A percentile compares a stretch with the other conserved stretches of the same genome.
Evolutionary conservation across 192 early-diverging fungal genomes (phyloP).

Genomic region (Nowakowskiella sp.): DNA sequence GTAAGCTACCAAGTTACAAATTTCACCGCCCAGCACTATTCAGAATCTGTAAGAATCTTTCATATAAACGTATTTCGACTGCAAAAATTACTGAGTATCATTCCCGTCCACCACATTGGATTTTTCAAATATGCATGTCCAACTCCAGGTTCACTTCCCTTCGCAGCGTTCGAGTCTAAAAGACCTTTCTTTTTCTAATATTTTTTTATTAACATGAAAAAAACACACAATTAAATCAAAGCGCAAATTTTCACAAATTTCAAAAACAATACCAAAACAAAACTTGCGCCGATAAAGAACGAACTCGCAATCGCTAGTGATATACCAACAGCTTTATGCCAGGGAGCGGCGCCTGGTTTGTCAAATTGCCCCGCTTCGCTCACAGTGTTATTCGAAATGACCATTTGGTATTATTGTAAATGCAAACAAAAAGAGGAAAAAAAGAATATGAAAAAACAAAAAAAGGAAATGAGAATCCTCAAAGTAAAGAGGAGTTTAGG

Average conservation of each 20-base stretch:
- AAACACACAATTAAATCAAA: no score
- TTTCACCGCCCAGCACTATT: slow-evolving; percentile 89
- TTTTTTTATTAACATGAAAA: no score
- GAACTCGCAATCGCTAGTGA: slow-evolving; percentile 80
- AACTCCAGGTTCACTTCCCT: slow-evolving; percentile 35
- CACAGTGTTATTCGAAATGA: no score
- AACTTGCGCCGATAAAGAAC: slow-evolving; percentile 79
- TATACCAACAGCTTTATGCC: slow-evolving; percentile 60
- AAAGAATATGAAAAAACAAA: no score
- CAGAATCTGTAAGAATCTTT: slow-evolving; percentile 8
- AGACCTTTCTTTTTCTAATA: slow-evolving; percentile 95
- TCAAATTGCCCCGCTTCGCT: no score
- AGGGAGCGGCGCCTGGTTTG: no score
- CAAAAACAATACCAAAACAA: no score
- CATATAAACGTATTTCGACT: background rate
- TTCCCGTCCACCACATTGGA: slow-evolving; percentile 87
- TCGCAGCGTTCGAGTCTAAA: slow-evolving; percentile 42
- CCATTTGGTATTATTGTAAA: no score
- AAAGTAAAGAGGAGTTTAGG: no score
- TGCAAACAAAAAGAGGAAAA: no score
- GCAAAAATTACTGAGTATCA: slow-evolving; percentile 60
- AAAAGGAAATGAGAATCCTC: no score
- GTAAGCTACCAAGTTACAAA: slow-evolving; percentile 94
- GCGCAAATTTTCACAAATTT: no score
- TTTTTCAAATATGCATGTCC: slow-evolving; percentile 80